Evolutionary conservation across 1,139 yeast species (phyloP).

Genomic region (Lodderomyces theae): DNA sequence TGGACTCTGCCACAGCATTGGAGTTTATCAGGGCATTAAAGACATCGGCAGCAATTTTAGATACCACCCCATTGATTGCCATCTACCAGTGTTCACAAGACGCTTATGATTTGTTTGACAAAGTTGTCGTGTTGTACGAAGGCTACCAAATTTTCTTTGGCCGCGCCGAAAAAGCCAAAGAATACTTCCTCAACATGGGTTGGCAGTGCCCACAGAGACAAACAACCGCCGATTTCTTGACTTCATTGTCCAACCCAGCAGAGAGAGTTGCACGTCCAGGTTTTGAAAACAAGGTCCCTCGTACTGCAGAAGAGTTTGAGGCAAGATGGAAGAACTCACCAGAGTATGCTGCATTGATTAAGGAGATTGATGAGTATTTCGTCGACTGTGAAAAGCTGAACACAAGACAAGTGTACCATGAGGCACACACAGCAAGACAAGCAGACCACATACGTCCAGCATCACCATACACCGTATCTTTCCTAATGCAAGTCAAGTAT

Average conservation of each 20-base stretch:
- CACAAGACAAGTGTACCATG: conserved; percentile 16
- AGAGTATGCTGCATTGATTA: conserved; percentile 16
- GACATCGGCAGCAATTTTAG: conserved; percentile 56
- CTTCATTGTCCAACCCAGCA: conserved; percentile 68
- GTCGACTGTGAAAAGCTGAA: conserved; percentile 10
- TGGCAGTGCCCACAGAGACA: conserved; percentile 67
- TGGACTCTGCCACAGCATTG: conserved; percentile 60
- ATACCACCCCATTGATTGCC: conserved; percentile 67
- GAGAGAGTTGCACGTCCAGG: conserved; percentile 58
- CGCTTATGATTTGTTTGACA: conserved; percentile 60
- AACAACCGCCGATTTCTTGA: conserved; percentile 48
- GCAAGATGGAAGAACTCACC: conserved; percentile 24
- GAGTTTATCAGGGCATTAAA: conserved; percentile 72
- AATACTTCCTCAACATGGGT: conserved; percentile 47
- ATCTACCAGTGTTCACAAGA: conserved; percentile 53
- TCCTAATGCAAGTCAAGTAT: conserved; percentile 32
- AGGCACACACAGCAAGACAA: conserved; percentile 31
- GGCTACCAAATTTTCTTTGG: conserved; percentile 51
- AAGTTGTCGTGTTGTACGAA: conserved; percentile 62
- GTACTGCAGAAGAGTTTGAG: conserved; percentile 24
- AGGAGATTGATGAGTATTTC: conserved; percentile 19
- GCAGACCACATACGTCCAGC: conserved; percentile 21
- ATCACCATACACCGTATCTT: conserved; percentile 36
- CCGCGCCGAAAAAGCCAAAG: conserved; percentile 45
- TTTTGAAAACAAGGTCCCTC: conserved; percentile 27